Evolutionary conservation across 305 asterid genomes (phyloP).

Genomic region (Solanum hybrid): DNA sequence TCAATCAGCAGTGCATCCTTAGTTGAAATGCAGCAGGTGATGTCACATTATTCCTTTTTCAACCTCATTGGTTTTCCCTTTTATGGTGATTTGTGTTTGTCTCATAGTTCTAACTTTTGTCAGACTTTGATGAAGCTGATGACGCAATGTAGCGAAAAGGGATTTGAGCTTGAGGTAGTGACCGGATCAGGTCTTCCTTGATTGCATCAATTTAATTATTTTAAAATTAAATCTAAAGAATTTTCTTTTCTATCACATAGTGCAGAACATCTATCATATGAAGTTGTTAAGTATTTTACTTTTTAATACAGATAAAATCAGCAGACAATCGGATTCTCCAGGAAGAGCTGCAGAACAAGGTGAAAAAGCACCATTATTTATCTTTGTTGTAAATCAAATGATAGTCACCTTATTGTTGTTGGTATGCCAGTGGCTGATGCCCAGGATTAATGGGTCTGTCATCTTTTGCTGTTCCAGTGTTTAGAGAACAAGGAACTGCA

Average conservation of each 20-base stretch:
- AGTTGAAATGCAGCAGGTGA: conserved; percentile 94
- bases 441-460: not conserved
- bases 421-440: not conserved
- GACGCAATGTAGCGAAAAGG: conserved; percentile 82
- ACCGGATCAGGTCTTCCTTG: not conserved
- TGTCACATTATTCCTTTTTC: not conserved
- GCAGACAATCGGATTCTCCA: conserved; percentile 96
- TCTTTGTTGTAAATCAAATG: not conserved
- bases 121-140: conserved; percentile 74
- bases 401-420: not conserved
- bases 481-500: conserved; percentile 67
- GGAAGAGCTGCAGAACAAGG: conserved; percentile 92
- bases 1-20: conserved; percentile 75
- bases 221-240: not conserved
- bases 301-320: conserved; percentile 67
- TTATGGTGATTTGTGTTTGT: not conserved
- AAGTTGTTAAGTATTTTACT: conserved; percentile 20
- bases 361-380: conserved; percentile 5
- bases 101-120: not conserved
- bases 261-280: not conserved
- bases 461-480: conserved; percentile 35
- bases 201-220: not conserved
- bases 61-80: not conserved
- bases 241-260: not conserved
- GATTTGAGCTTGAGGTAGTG: conserved; percentile 90